Conservation (phyloP, 2,329 filamentous ascomycete genomes). For the Diaporthe sp. region DNA sequence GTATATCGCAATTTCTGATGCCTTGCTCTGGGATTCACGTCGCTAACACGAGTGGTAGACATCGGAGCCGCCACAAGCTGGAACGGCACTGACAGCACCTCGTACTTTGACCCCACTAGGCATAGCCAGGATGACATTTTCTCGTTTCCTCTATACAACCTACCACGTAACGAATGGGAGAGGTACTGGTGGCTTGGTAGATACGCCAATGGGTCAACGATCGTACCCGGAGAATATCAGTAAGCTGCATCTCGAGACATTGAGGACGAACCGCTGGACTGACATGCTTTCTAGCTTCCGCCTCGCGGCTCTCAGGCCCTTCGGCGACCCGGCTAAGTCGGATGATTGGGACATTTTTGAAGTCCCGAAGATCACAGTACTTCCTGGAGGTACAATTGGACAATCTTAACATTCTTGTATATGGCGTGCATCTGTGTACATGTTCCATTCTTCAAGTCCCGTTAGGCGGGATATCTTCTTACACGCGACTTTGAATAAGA, state of each 20-base stretch:
- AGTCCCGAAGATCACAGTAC: background rate
- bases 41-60: background rate
- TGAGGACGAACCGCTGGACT: background rate
- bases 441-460: background rate
- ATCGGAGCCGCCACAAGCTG: slow-evolving; percentile 6
- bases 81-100: background rate
- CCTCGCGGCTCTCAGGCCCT: background rate
- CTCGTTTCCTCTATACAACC: background rate
- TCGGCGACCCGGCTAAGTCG: background rate
- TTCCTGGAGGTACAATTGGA: slow-evolving; percentile 8
- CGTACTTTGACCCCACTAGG: background rate
- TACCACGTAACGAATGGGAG: background rate
- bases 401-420: background rate
- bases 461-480: background rate
- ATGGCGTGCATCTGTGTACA: background rate
- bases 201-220: slow-evolving; percentile 9
- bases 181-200: slow-evolving; percentile 18
- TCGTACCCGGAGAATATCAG: background rate
- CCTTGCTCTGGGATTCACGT: background rate
- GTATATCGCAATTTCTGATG: background rate
- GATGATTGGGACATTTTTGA: background rate
- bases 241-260: background rate
- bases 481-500: background rate
- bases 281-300: background rate
- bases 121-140: background rate